Evolutionary conservation across 1,284 basidiomycete genomes (phyloP).

Genomic region (Puccinia coronata): DNA sequence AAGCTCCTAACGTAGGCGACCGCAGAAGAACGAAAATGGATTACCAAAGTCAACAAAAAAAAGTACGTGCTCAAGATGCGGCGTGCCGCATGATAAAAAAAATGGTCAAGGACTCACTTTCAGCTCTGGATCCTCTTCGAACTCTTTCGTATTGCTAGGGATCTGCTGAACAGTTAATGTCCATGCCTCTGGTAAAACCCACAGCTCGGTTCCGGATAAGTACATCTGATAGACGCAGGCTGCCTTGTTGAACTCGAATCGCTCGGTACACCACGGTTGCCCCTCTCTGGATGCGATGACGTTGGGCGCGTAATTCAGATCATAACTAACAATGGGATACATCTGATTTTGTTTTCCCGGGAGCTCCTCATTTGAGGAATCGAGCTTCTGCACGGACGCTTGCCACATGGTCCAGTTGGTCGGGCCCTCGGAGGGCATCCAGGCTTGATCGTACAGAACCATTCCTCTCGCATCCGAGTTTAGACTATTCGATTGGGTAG

Average conservation of each 20-base stretch:
- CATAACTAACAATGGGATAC: slow-evolving; percentile 56
- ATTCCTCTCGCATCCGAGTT: slow-evolving; percentile 43
- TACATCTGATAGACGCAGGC: slow-evolving; percentile 58
- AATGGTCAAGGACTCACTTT: slow-evolving; percentile 55
- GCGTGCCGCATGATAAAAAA: no score
- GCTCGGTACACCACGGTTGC: slow-evolving; percentile 58
- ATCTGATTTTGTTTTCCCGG: slow-evolving; percentile 53
- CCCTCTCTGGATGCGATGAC: slow-evolving; percentile 54
- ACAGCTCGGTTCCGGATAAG: slow-evolving; percentile 56
- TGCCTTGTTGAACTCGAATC: slow-evolving; percentile 56
- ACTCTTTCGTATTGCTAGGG: slow-evolving; percentile 47
- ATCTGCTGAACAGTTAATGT: slow-evolving; percentile 55
- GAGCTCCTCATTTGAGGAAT: slow-evolving; percentile 46
- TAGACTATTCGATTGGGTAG: slow-evolving; percentile 50
- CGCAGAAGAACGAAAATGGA: background rate
- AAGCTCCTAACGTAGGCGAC: no score
- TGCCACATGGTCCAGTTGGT: slow-evolving; percentile 56
- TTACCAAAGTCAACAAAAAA: background rate
- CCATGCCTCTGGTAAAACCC: slow-evolving; percentile 57
- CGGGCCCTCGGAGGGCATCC: slow-evolving; percentile 55
- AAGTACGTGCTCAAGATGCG: no score
- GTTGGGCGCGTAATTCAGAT: slow-evolving; percentile 56
- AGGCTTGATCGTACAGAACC: slow-evolving; percentile 54
- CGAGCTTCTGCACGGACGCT: slow-evolving; percentile 51
- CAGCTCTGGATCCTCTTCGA: slow-evolving; percentile 54